phyloP scores from a whole-genome alignment of 2,329 filamentous ascomycete species.

The Laburnicola sp. region DNA sequence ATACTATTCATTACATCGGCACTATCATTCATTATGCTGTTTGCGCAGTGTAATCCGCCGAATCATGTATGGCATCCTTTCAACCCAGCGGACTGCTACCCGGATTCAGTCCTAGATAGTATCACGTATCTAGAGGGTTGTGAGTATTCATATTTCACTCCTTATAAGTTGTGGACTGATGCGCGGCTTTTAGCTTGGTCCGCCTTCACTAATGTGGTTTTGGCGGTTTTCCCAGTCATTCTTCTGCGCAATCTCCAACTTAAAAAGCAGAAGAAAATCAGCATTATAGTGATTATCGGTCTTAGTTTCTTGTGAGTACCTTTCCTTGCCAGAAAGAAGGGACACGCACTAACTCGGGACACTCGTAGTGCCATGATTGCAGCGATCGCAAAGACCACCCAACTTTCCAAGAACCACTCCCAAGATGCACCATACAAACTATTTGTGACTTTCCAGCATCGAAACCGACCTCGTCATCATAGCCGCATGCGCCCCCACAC shows the following conservation, averaged over 20 bases:
- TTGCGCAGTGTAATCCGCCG: neutral
- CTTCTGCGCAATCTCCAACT: neutral
- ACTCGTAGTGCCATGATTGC: neutral
- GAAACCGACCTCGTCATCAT: neutral
- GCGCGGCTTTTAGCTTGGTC: neutral
- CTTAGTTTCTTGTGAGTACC: neutral
- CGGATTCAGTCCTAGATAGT: neutral
- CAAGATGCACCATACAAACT: neutral
- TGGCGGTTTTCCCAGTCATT: neutral
- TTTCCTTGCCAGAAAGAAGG: neutral
- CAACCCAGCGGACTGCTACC: neutral
- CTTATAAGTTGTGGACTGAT: neutral
- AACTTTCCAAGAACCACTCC: neutral
- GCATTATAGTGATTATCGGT: neutral
- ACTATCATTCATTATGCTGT: neutral
- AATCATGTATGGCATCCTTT: neutral
- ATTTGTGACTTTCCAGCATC: neutral
- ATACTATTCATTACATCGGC: neutral
- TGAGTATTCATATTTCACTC: neutral
- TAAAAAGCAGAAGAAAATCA: neutral
- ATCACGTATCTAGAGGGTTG: neutral
- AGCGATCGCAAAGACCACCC: neutral
- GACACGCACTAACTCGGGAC: neutral
- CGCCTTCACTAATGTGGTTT: neutral
- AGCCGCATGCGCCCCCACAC: slow-evolving; percentile 42